Evolutionary conservation across 2,329 filamentous ascomycete species (phyloP).

Genomic region (Pseudogymnoascus verrucosus): DNA sequence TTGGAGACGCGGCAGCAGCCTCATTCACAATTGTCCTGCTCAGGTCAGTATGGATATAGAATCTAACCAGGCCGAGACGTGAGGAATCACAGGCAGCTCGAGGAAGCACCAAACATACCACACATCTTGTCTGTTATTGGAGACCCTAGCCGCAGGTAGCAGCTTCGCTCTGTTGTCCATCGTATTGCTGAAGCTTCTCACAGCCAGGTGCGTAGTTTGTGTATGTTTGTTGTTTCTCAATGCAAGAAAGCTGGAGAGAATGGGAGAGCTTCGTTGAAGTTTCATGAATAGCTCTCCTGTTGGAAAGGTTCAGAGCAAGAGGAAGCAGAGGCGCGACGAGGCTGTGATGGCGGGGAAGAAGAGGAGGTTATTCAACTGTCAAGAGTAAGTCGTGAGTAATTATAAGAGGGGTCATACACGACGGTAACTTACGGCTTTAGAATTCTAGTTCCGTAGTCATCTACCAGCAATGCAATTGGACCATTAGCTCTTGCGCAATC

Average conservation of each 20-base stretch:
- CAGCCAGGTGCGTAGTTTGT: background rate
- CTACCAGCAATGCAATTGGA: background rate
- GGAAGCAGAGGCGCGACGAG: background rate
- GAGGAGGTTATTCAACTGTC: background rate
- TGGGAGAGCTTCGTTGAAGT: background rate
- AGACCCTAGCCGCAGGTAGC: constrained; percentile 46
- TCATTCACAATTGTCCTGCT: constrained; percentile 58
- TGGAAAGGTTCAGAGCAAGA: background rate
- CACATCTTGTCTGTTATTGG: constrained; percentile 48
- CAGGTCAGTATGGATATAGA: background rate
- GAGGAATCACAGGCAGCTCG: background rate
- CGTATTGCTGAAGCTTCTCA: constrained; percentile 18
- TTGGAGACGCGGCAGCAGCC: constrained; percentile 53
- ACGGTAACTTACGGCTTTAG: constrained; percentile 3
- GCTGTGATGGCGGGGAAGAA: background rate
- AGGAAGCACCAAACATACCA: constrained; percentile 35
- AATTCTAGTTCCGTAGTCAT: background rate
- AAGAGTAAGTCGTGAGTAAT: background rate
- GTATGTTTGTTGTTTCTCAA: background rate
- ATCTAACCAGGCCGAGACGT: background rate
- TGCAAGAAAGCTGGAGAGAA: background rate
- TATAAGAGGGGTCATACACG: background rate
- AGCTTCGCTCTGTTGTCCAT: constrained; percentile 28
- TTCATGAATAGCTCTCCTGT: background rate
- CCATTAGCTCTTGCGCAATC: background rate